Evolutionary conservation across 2,329 filamentous ascomycete genomes (phyloP).

Genomic region (Calonectria montana): DNA sequence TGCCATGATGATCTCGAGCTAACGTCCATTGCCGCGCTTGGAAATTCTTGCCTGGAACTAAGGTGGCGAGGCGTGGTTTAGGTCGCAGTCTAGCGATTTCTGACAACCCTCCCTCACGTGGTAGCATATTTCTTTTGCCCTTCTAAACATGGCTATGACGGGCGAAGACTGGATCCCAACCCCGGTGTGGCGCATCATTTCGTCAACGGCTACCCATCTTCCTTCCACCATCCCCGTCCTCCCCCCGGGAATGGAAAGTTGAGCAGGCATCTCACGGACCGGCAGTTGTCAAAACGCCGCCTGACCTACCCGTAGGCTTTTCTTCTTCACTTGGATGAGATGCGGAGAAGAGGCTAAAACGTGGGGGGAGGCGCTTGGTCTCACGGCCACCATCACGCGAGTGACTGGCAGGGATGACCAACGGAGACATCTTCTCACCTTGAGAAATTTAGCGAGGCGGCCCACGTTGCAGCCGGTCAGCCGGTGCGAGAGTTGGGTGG

Average conservation of each 20-base stretch:
- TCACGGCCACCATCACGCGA: conserved; percentile 14
- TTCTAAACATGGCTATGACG: conserved; percentile 19
- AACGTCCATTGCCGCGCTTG: conserved; percentile 11
- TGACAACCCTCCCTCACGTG: conserved; percentile 11
- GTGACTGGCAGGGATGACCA: conserved; percentile 3
- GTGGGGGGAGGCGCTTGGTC: conserved; percentile 18
- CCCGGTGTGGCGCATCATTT: neutral
- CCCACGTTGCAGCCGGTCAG: conserved; percentile 6
- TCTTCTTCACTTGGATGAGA: neutral
- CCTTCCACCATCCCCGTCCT: neutral
- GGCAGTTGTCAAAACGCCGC: conserved; percentile 15
- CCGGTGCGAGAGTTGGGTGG: neutral
- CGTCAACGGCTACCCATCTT: conserved; percentile 6
- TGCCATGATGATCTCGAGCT: conserved; percentile 21
- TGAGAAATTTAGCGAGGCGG: conserved; percentile 7
- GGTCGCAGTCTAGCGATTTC: neutral
- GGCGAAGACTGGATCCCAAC: conserved; percentile 20
- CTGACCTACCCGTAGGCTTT: neutral
- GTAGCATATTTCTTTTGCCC: neutral
- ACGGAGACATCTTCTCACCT: neutral
- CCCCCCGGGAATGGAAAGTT: neutral
- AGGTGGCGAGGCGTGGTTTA: conserved; percentile 2
- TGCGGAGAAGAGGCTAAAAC: conserved; percentile 18
- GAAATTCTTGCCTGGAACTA: conserved; percentile 22
- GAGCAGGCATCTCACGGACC: conserved; percentile 20